A percentile compares a stretch with the other conserved stretches of the same genome.
These are phyloP conservation scores for Heliamphora pulchella DNA, from an alignment of 179 eudicot genomes.

Conservation along the genomic window DNA sequence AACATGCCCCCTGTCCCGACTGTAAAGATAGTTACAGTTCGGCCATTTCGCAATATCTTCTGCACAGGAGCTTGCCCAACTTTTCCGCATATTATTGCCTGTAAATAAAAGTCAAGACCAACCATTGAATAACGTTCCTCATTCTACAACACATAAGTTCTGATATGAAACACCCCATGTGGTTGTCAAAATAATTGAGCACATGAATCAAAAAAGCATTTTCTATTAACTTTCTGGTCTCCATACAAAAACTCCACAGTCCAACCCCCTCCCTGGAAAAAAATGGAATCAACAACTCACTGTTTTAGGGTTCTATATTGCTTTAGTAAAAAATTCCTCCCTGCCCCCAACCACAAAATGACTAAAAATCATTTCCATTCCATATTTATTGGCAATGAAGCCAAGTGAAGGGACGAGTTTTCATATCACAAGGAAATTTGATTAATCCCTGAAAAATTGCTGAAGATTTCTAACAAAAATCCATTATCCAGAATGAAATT, in stretches of 20 bases:
- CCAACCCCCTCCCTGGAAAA: neutral
- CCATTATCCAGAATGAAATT: neutral
- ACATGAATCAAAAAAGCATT: neutral
- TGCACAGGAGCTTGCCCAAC: conserved; percentile 86
- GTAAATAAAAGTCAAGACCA: conserved; percentile 16
- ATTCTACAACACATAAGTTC: neutral
- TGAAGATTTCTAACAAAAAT: neutral
- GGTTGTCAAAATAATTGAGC: neutral
- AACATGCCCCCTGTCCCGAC: conserved; percentile 98
- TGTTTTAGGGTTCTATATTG: neutral
- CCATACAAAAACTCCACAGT: neutral
- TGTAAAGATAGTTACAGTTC: conserved; percentile 74
- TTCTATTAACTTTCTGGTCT: neutral
- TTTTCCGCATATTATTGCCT: conserved; percentile 94
- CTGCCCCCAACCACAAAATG: too few species aligned
- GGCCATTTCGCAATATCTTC: conserved; percentile 87
- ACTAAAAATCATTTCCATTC: neutral
- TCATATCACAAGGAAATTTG: neutral
- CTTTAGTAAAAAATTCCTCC: neutral
- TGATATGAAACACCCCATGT: neutral
- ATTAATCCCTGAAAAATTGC: neutral
- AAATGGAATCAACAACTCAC: neutral
- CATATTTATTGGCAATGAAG: neutral
- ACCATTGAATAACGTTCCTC: conserved; percentile 12
- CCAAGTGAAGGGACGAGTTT: neutral